These are phyloP conservation scores for Vitis riparia DNA, from an alignment of 164 flowering plant genomes.

Conservation along the genomic window DNA sequence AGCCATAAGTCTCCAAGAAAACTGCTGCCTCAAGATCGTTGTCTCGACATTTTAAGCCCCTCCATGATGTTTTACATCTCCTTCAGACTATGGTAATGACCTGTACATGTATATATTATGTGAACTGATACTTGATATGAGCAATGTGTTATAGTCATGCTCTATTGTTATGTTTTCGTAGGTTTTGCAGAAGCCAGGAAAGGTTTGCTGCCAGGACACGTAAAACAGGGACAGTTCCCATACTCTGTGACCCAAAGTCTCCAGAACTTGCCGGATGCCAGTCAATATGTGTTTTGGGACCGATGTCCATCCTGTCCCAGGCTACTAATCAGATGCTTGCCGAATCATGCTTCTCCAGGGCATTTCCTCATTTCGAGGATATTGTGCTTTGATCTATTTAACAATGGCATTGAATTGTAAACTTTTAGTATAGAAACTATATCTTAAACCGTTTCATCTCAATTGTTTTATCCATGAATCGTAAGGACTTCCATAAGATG, in stretches of 20 bases:
- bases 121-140: background rate
- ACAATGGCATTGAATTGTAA: background rate
- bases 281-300: constrained; percentile 89
- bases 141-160: no score
- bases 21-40: constrained; percentile 62
- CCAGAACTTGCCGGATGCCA: constrained; percentile 78
- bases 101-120: background rate
- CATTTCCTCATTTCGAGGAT: constrained; percentile 47
- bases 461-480: background rate
- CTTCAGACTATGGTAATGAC: constrained; percentile 57
- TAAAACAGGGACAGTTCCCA: constrained; percentile 78
- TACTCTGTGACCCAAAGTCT: constrained; percentile 77
- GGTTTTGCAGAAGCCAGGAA: constrained; percentile 77
- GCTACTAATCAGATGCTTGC: constrained; percentile 88
- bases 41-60: constrained; percentile 72
- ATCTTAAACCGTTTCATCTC: background rate
- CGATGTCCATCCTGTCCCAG: constrained; percentile 89
- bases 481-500: no score
- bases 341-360: constrained; percentile 68
- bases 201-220: constrained; percentile 96
- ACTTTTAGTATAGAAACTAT: no score
- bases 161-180: constrained; percentile 11
- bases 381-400: background rate
- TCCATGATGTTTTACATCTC: constrained; percentile 55
- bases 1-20: constrained; percentile 45